Evolutionary conservation across 345 rosid genomes (phyloP).

Genomic region (Populus alba): DNA sequence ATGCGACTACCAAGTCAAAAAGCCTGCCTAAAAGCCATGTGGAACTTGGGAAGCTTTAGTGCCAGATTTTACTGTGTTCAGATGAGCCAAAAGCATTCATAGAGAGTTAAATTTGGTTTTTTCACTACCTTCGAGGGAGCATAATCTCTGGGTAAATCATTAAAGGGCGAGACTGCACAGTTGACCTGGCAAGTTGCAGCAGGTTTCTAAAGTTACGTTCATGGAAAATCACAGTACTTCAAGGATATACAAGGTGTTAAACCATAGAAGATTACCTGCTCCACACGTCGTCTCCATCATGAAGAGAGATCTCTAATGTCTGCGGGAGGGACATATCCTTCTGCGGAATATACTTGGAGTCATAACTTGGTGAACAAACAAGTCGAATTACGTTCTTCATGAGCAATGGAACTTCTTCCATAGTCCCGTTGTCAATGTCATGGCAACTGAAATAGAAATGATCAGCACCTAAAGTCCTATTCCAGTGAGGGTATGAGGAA

Average conservation of each 20-base stretch:
- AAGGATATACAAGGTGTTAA: background rate
- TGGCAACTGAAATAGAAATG: conserved; percentile 97
- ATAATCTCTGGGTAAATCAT: background rate
- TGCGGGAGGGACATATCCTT: conserved; percentile 96
- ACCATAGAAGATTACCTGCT: conserved; percentile 53
- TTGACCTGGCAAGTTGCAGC: background rate
- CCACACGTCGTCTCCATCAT: conserved; percentile 81
- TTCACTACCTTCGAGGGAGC: background rate
- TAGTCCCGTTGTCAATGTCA: conserved; percentile 90
- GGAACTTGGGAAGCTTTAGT: background rate
- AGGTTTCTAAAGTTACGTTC: background rate
- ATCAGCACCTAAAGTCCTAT: conserved; percentile 93
- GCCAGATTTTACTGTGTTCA: background rate
- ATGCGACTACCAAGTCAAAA: no score
- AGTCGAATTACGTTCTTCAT: conserved; percentile 88
- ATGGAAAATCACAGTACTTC: background rate
- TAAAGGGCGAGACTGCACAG: background rate
- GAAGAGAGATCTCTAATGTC: conserved; percentile 85
- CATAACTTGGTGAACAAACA: conserved; percentile 96
- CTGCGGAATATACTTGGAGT: conserved; percentile 90
- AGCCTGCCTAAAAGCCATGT: no score
- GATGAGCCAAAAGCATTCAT: background rate
- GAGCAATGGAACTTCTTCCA: conserved; percentile 72
- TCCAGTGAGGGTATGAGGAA: conserved; percentile 85
- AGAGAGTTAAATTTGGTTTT: background rate